phyloP scores from a whole-genome alignment of 2,329 filamentous ascomycete species.

The Akanthomyces muscarius region DNA sequence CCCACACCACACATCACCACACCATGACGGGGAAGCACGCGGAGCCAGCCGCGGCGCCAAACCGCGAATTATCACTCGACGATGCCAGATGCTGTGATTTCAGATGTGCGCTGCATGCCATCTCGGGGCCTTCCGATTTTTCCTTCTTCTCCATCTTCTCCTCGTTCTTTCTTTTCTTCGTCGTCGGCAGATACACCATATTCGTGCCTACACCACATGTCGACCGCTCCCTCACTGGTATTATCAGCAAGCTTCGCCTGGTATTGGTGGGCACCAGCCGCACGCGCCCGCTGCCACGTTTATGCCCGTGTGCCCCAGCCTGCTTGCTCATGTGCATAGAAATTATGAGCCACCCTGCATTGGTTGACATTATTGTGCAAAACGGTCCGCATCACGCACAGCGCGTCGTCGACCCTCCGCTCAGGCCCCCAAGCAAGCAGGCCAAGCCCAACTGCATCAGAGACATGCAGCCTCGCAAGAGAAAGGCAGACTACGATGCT shows the following conservation, averaged over 20 bases:
- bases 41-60: slow-evolving; percentile 5
- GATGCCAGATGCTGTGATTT: background rate
- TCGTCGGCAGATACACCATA: too few species aligned
- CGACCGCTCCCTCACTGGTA: too few species aligned
- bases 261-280: too few species aligned
- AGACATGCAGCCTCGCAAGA: slow-evolving; percentile 8
- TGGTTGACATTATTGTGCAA: background rate
- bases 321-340: background rate
- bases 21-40: background rate
- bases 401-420: background rate
- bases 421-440: background rate
- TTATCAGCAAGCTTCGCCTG: too few species aligned
- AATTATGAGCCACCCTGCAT: background rate
- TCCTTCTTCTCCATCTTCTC: background rate
- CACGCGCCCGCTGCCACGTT: background rate
- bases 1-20: background rate
- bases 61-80: slow-evolving; percentile 5
- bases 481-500: background rate
- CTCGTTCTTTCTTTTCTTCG: background rate
- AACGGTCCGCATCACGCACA: background rate
- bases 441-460: background rate
- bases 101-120: background rate
- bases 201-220: too few species aligned
- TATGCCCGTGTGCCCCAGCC: background rate
- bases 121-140: background rate